phyloP scores from a whole-genome alignment of 108 stramenopile genomes.

The Skeletonema tropicum region DNA sequence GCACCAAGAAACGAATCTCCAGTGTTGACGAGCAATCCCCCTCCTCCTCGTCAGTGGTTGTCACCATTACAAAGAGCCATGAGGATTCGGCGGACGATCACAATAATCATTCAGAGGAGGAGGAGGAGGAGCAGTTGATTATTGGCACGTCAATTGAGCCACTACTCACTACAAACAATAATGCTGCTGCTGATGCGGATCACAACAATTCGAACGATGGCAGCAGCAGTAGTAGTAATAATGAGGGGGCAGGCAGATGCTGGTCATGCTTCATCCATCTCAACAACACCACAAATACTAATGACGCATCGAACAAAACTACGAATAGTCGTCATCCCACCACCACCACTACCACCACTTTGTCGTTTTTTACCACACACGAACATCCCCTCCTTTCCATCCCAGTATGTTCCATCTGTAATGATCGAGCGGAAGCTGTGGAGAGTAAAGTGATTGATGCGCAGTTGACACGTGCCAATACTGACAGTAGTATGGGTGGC shows the following conservation, averaged over 20 bases:
- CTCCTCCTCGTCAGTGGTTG: no score
- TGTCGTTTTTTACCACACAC: slow-evolving; percentile 41
- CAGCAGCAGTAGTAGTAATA: no score
- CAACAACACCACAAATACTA: background rate
- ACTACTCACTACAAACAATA: background rate
- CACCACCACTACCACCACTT: background rate
- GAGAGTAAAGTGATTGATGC: slow-evolving; percentile 31
- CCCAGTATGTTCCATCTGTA: slow-evolving; percentile 55
- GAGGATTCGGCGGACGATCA: no score
- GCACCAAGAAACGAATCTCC: no score
- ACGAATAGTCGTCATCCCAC: background rate
- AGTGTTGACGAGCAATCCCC: background rate
- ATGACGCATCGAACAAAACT: background rate
- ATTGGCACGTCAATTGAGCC: background rate
- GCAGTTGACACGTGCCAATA: slow-evolving; percentile 2
- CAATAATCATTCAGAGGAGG: background rate
- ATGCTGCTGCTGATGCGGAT: no score
- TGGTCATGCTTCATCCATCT: slow-evolving; percentile 33
- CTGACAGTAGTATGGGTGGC: no score
- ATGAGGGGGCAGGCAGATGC: slow-evolving; percentile 7
- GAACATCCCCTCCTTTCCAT: slow-evolving; percentile 57
- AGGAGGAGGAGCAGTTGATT: background rate
- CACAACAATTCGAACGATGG: no score
- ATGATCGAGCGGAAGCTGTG: slow-evolving; percentile 45
- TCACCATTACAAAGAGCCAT: no score